Base-by-base conservation (phyloP, 108 stramenopile genomes). In the Schizochytrium sp. region DNA sequence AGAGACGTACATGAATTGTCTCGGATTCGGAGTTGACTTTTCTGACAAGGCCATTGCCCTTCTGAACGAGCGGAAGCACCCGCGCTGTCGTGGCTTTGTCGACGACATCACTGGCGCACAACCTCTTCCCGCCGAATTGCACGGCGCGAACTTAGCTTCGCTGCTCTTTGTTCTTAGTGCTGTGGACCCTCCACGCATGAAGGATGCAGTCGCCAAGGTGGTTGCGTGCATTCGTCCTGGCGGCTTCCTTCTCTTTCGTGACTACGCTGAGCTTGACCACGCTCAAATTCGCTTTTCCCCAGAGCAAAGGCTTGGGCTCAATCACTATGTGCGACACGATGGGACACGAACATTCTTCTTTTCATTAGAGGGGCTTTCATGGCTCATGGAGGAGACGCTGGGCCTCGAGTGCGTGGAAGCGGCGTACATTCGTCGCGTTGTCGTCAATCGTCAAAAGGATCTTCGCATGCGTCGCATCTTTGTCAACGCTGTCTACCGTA, bases 261-360 rank as follows among this genome's bases (percentile, higher is more conserved):
- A 89, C 89, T 89, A 89, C 45, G 89, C 59, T 5, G 34, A 58
- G 57, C 57, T 88, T 12, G 91, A 92, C 60, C 89, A 90, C 44
- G 87, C 90, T 16, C 91, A 92, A 51, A 10, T 89, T 18, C 88
- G 90, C 43, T 90, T 92, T n/a, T 53, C 76, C 10, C n/a, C 45
- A 12, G 76, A 83, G 51, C 76, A 83, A 34, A 0, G 76, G 88
- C 72, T 90, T 14, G 90, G 71, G 21, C 59, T 88, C 25, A 90
- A 90, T 87, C 63, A 88, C 34, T 90, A 90, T 28, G 87, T 90
- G 60, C 90, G 90, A 5, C 90, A 90, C 59, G 90, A 90, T 72
- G 90, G 90, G 5, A 90, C 90, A 19, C 87, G 90, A 47, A 43
- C 90, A n/a, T 90, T 58, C 41, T 90, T 90, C 72, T 90, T 90